These are phyloP conservation scores for Torulaspora microellipsoides DNA, from an alignment of 805 yeast species.

Conservation along the genomic window DNA sequence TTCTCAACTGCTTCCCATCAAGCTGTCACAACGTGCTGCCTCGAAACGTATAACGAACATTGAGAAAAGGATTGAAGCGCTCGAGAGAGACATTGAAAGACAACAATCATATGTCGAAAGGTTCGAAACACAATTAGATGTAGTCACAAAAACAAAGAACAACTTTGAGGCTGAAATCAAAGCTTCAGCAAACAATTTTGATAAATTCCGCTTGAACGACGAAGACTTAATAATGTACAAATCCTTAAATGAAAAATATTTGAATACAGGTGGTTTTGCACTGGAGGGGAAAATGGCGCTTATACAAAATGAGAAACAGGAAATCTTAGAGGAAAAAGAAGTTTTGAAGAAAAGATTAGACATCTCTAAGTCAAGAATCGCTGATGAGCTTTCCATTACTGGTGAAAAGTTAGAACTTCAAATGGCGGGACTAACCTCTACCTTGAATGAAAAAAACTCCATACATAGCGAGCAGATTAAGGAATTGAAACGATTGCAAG, in stretches of 20 bases:
- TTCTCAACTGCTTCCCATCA: conserved; percentile 55
- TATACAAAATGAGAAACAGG: conserved; percentile 42
- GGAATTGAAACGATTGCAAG: conserved; percentile 39
- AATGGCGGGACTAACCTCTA: conserved; percentile 33
- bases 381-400: conserved; percentile 34
- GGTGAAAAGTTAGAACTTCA: conserved; percentile 32
- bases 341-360: conserved; percentile 37
- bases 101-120: conserved; percentile 44
- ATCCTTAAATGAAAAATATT: conserved; percentile 48
- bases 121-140: conserved; percentile 45
- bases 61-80: conserved; percentile 45
- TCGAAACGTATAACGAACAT: conserved; percentile 44
- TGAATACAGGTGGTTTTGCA: conserved; percentile 53
- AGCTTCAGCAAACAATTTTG: conserved; percentile 23
- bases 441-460: conserved; percentile 38
- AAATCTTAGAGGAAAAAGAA: conserved; percentile 38
- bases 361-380: conserved; percentile 34
- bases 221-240: conserved; percentile 58
- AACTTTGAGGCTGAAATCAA: conserved; percentile 37
- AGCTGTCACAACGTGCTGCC: conserved; percentile 49
- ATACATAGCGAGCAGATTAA: conserved; percentile 20
- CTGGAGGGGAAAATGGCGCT: conserved; percentile 48
- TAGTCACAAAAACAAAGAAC: conserved; percentile 40
- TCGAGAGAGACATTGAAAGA: conserved; percentile 48
- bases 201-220: conserved; percentile 40